phyloP scores from a whole-genome alignment of 148 eudicot genomes.

The Vaccinium vitisidaea region DNA sequence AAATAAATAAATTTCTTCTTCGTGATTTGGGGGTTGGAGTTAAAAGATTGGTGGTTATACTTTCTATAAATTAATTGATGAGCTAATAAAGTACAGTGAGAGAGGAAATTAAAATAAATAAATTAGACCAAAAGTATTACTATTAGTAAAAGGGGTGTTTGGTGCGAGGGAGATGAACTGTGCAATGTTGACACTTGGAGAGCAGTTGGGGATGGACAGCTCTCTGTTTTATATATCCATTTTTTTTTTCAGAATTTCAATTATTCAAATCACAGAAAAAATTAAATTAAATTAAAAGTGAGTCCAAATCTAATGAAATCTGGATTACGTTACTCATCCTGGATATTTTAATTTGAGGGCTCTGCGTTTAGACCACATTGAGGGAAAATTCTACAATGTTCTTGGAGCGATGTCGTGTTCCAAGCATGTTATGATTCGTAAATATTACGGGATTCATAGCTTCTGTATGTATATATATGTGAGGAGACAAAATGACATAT shows the following conservation, averaged over 20 bases:
- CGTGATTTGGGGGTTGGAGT: not conserved
- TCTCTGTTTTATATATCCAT: not conserved
- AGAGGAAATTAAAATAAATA: not conserved
- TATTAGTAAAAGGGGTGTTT: not conserved
- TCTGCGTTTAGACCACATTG: not conserved
- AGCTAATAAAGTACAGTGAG: not conserved
- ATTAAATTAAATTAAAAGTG: not conserved
- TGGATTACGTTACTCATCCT: not conserved
- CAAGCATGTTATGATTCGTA: too few species aligned
- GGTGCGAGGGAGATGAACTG: constrained; percentile 14
- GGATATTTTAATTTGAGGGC: not conserved
- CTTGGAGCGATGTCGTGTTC: not conserved
- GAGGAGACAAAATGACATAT: too few species aligned
- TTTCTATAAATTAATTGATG: not conserved
- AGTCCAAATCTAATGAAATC: not conserved
- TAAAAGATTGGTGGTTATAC: not conserved
- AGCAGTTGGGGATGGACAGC: constrained; percentile 11
- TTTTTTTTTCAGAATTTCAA: not conserved
- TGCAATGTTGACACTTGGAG: constrained; percentile 6
- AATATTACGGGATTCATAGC: too few species aligned
- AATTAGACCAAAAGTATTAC: not conserved
- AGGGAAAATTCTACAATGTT: not conserved
- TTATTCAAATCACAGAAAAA: not conserved
- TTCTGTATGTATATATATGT: too few species aligned
- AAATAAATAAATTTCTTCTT: not conserved